Evolutionary conservation across 2,329 filamentous ascomycete species (phyloP).

Genomic region (Fulvia fulva): DNA sequence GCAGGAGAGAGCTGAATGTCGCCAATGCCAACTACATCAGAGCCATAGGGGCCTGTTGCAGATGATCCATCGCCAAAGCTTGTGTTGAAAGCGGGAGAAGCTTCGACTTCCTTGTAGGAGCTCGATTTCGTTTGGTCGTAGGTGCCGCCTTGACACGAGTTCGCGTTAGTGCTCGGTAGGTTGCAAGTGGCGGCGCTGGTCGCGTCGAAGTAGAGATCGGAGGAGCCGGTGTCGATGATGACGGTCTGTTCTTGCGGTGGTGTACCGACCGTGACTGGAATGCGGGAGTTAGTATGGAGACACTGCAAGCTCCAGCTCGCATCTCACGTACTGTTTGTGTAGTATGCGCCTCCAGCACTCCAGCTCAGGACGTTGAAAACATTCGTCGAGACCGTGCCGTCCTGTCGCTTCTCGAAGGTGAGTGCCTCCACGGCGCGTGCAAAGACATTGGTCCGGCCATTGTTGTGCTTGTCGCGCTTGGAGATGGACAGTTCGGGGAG

Average conservation of each 20-base stretch:
- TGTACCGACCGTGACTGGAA: conserved; percentile 31
- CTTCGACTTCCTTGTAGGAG: conserved; percentile 25
- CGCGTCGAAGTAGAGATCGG: conserved; percentile 33
- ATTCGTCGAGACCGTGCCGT: conserved; percentile 25
- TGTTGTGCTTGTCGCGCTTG: conserved; percentile 26
- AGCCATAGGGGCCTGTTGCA: conserved; percentile 26
- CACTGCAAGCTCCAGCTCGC: background rate
- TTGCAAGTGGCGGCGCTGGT: conserved; percentile 25
- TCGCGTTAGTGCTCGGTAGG: conserved; percentile 5
- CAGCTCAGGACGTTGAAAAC: conserved; percentile 32
- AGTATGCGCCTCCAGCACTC: conserved; percentile 33
- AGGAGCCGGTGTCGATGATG: conserved; percentile 34
- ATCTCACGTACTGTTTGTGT: conserved; percentile 28
- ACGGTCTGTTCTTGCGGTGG: conserved; percentile 32
- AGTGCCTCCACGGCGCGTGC: conserved; percentile 11
- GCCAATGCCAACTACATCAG: conserved; percentile 30
- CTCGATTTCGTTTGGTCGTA: conserved; percentile 26
- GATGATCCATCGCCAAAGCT: conserved; percentile 30
- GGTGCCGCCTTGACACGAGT: conserved; percentile 30
- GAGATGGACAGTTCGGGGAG: conserved; percentile 26
- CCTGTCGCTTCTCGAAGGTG: conserved; percentile 10
- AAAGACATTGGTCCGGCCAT: conserved; percentile 13
- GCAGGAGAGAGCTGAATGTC: conserved; percentile 27
- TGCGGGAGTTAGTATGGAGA: background rate
- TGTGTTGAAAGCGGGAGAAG: conserved; percentile 28